phyloP scores from a whole-genome alignment of 306 rosid genomes.

The Prunus mume region DNA sequence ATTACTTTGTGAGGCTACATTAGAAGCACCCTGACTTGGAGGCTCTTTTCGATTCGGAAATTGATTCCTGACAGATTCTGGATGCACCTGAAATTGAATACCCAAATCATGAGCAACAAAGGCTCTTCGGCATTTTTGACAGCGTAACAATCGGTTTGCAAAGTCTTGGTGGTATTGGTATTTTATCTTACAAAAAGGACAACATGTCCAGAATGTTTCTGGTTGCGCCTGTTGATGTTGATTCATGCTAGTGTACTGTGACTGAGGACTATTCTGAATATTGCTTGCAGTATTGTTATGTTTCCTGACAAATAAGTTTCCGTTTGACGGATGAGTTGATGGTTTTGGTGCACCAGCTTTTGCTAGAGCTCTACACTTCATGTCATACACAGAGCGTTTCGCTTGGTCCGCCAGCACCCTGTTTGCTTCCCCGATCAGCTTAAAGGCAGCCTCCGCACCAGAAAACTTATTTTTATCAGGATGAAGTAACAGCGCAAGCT shows the following conservation, averaged over 20 bases:
- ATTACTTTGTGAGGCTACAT: slow-evolving; percentile 32
- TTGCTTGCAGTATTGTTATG: slow-evolving; percentile 24
- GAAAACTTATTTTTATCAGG: slow-evolving; percentile 87
- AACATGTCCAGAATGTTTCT: slow-evolving; percentile 70
- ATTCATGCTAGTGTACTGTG: slow-evolving; percentile 31
- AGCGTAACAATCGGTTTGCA: slow-evolving; percentile 36
- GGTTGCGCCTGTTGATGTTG: slow-evolving; percentile 30
- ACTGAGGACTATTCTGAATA: slow-evolving; percentile 29
- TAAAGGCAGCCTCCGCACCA: slow-evolving; percentile 97
- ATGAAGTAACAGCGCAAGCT: slow-evolving; percentile 81
- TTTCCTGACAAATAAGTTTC: slow-evolving; percentile 22
- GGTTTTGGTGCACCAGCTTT: slow-evolving; percentile 36
- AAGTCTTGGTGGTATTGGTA: slow-evolving; percentile 49
- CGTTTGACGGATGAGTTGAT: slow-evolving; percentile 36
- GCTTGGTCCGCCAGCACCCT: slow-evolving; percentile 58
- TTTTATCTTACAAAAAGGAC: slow-evolving; percentile 50
- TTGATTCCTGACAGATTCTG: slow-evolving; percentile 25
- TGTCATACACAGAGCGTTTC: slow-evolving; percentile 50
- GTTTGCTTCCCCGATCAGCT: slow-evolving; percentile 81
- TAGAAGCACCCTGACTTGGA: slow-evolving; percentile 38
- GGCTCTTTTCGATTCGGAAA: slow-evolving; percentile 26
- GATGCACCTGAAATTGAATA: slow-evolving; percentile 18
- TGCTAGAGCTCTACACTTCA: slow-evolving; percentile 23
- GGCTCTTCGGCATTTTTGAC: slow-evolving; percentile 51
- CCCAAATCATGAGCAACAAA: slow-evolving; percentile 53